phyloP scores from a whole-genome alignment of 305 asterid genomes.

The Rubia peregrina region DNA sequence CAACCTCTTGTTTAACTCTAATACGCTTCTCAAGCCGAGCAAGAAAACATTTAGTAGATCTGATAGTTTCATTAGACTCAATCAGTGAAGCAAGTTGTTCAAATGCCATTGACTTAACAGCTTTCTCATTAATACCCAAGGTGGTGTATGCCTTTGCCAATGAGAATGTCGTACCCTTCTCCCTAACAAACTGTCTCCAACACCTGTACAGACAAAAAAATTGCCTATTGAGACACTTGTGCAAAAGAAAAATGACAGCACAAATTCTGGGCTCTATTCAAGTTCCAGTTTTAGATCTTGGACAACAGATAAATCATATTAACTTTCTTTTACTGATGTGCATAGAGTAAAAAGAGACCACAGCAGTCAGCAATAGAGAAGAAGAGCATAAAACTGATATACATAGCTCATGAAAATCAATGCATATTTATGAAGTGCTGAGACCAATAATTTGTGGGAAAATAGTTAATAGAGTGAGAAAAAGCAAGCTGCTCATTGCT shows the following conservation, averaged over 20 bases:
- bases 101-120: conserved; percentile 70
- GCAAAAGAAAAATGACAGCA: neutral
- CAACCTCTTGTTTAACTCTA: conserved; percentile 31
- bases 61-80: conserved; percentile 52
- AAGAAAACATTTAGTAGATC: conserved; percentile 51
- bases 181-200: conserved; percentile 55
- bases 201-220: conserved; percentile 34
- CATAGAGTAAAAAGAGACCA: too few species aligned
- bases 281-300: neutral
- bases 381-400: neutral
- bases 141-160: conserved; percentile 54
- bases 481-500: neutral
- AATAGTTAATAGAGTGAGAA: neutral
- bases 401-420: neutral
- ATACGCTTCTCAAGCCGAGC: conserved; percentile 64
- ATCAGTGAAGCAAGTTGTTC: conserved; percentile 63
- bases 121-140: conserved; percentile 50
- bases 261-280: neutral
- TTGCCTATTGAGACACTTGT: too few species aligned
- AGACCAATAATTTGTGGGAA: neutral
- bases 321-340: neutral
- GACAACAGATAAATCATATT: neutral
- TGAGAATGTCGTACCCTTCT: conserved; percentile 42
- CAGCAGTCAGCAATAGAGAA: too few species aligned
- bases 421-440: neutral